Evolutionary conservation across 331 rosid genomes (phyloP).

Genomic region (Rhamnella rubrinervis): DNA sequence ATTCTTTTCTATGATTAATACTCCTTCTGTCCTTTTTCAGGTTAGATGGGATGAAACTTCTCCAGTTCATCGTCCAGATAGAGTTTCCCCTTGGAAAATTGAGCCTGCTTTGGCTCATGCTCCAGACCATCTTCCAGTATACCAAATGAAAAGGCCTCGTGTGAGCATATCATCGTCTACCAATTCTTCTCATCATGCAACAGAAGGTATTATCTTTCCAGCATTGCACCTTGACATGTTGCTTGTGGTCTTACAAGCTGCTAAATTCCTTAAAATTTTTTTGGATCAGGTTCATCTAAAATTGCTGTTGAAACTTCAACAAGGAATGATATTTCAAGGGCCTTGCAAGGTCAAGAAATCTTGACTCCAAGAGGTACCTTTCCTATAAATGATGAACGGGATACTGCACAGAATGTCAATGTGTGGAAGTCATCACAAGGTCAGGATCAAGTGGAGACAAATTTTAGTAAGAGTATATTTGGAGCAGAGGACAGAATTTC

Average conservation of each 20-base stretch:
- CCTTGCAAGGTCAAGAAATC: slow-evolving; percentile 99
- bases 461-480: too few relatives aligned
- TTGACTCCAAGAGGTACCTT: slow-evolving; percentile 79
- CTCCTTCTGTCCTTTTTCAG: slow-evolving; percentile 30
- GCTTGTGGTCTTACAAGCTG: background rate
- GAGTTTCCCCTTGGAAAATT: slow-evolving; percentile 97
- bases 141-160: slow-evolving; percentile 86
- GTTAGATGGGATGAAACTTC: slow-evolving; percentile 99
- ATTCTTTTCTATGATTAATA: background rate
- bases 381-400: slow-evolving; percentile 53
- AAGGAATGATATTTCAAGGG: slow-evolving; percentile 70
- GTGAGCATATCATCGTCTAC: slow-evolving; percentile 66
- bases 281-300: slow-evolving; percentile 53
- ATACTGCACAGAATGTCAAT: slow-evolving; percentile 61
- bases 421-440: slow-evolving; percentile 60
- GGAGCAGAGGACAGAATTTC: too few relatives aligned
- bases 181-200: slow-evolving; percentile 73
- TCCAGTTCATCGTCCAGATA: slow-evolving; percentile 85
- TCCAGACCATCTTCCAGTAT: slow-evolving; percentile 70
- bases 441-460: slow-evolving; percentile 60
- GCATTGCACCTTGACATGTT: background rate
- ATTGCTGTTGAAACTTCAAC: slow-evolving; percentile 64
- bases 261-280: background rate
- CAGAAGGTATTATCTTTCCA: slow-evolving; percentile 59
- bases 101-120: slow-evolving; percentile 97